phyloP scores from a whole-genome alignment of 177 flowering plant genomes.

The Tripterygium wilfordii region DNA sequence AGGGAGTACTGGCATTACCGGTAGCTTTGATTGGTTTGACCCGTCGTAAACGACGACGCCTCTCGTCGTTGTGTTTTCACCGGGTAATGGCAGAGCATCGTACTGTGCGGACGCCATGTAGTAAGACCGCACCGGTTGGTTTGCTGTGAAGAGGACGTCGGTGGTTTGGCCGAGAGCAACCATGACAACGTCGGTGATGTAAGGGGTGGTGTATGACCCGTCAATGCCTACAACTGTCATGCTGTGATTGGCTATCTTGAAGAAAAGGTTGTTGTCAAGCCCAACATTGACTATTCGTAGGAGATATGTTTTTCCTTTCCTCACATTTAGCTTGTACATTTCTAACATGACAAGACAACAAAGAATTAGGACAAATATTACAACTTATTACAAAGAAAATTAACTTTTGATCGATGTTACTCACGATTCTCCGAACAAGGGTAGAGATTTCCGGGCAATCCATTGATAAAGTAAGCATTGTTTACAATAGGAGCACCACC shows the following conservation, averaged over 20 bases:
- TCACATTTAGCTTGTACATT: conserved; percentile 13
- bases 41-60: conserved; percentile 33
- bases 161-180: conserved; percentile 67
- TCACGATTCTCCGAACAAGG: conserved; percentile 35
- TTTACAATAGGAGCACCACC: conserved; percentile 32
- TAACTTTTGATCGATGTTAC: background rate
- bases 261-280: conserved; percentile 65
- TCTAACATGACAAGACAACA: no score
- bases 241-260: conserved; percentile 64
- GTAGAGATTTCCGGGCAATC: conserved; percentile 50
- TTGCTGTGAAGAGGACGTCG: conserved; percentile 45
- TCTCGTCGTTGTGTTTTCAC: conserved; percentile 40
- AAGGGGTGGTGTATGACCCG: conserved; percentile 54
- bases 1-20: conserved; percentile 32
- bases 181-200: conserved; percentile 48
- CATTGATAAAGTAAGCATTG: conserved; percentile 61
- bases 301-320: conserved; percentile 49
- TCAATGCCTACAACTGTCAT: conserved; percentile 67
- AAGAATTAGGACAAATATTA: no score
- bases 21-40: conserved; percentile 1
- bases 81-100: conserved; percentile 9
- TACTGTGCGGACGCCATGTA: conserved; percentile 55
- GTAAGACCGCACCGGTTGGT: conserved; percentile 35
- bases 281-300: conserved; percentile 73
- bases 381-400: no score